Conservation (phyloP, 352 stramenopile genomes). For the Globisporangium cystogenes region DNA sequence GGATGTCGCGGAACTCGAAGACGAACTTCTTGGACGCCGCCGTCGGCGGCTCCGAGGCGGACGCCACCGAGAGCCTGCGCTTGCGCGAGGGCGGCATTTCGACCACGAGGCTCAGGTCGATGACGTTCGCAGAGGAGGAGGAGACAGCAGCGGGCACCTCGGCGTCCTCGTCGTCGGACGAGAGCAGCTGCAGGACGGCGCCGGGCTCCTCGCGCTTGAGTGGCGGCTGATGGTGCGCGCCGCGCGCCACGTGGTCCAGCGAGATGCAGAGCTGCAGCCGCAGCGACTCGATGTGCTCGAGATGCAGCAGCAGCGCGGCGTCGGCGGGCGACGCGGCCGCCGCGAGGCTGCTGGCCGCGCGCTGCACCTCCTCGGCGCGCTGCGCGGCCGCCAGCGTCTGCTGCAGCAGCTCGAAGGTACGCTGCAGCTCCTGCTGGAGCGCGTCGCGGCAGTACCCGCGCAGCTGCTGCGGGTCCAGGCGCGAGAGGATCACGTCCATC, state of each 20-base stretch:
- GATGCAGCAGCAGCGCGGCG: conserved; percentile 2
- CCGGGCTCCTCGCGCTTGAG: conserved; percentile 8
- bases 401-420: conserved; percentile 11
- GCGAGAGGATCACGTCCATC: conserved; percentile 21
- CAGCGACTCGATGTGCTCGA: conserved; percentile 14
- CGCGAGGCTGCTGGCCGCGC: conserved; percentile 9
- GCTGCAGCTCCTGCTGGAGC: conserved; percentile 13
- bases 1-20: conserved; percentile 5
- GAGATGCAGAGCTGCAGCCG: conserved; percentile 13
- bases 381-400: conserved; percentile 9
- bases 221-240: not conserved
- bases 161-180: no score
- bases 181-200: no score
- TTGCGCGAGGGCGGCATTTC: conserved; percentile 8
- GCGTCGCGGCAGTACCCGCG: conserved; percentile 16
- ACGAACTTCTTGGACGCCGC: conserved; percentile 7
- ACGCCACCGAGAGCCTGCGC: conserved; percentile 9
- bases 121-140: conserved; percentile 2
- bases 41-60: conserved; percentile 4
- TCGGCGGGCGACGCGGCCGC: conserved; percentile 10
- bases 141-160: no score
- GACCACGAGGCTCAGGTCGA: conserved; percentile 7
- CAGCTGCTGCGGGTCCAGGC: conserved; percentile 15
- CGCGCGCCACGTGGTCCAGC: conserved; percentile 10
- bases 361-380: conserved; percentile 16